phyloP scores from a whole-genome alignment of 2,329 filamentous ascomycete species.

The Aspergillus candidus region DNA sequence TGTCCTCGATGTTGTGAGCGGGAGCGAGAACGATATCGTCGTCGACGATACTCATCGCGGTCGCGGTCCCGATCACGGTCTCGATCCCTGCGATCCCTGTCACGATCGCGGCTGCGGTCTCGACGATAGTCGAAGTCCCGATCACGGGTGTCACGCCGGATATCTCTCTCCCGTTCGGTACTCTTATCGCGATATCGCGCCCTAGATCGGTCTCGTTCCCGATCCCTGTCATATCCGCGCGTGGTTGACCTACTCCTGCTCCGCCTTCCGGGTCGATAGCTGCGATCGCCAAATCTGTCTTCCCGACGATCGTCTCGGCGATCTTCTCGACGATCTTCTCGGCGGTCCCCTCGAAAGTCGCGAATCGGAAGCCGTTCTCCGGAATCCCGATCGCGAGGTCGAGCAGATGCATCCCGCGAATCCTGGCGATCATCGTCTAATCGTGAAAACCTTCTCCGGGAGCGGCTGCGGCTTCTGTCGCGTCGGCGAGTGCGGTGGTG shows the following conservation, averaged over 20 bases:
- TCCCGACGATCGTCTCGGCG: slow-evolving; percentile 6
- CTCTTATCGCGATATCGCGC: slow-evolving; percentile 3
- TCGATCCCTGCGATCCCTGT: slow-evolving; percentile 16
- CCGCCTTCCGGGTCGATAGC: slow-evolving; percentile 29
- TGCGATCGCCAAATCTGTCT: slow-evolving; percentile 24
- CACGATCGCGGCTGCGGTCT: slow-evolving; percentile 16
- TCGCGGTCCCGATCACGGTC: slow-evolving; percentile 11
- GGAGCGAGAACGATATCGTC: slow-evolving; percentile 18
- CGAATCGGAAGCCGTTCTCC: slow-evolving; percentile 30
- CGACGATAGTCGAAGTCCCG: slow-evolving; percentile 15
- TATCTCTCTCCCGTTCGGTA: slow-evolving; percentile 7
- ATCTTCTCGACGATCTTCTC: slow-evolving; percentile 11
- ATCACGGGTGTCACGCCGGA: slow-evolving; percentile 12
- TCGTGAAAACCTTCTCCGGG: slow-evolving; percentile 20
- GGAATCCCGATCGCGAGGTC: slow-evolving; percentile 28
- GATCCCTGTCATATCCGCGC: slow-evolving; percentile 22
- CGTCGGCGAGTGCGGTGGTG: slow-evolving; percentile 21
- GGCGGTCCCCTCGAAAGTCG: slow-evolving; percentile 21
- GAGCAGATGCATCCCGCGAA: slow-evolving; percentile 24
- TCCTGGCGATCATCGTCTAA: slow-evolving; percentile 26
- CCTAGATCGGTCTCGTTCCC: slow-evolving; percentile 8
- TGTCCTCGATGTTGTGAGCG: slow-evolving; percentile 9
- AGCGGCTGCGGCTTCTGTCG: slow-evolving; percentile 26
- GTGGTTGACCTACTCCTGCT: slow-evolving; percentile 31
- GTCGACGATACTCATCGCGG: slow-evolving; percentile 15